Conservation (phyloP, 2,329 filamentous ascomycete species). For the Aurifilum marmelostoma region DNA sequence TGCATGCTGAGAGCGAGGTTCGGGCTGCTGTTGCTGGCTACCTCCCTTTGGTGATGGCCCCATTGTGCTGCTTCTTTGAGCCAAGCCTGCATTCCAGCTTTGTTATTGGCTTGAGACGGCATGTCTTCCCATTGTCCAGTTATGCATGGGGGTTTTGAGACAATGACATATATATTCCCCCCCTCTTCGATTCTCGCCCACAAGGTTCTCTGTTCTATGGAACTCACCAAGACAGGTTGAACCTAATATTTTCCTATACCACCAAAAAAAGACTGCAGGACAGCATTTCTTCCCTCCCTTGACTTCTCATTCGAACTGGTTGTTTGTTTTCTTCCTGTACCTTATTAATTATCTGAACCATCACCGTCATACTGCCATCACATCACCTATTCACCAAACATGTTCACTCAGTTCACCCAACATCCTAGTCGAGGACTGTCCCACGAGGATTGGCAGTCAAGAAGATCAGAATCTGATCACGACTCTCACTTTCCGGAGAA, state of each 20-base stretch:
- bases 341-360: neutral
- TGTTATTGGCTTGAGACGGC: constrained; percentile 9
- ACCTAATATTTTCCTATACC: neutral
- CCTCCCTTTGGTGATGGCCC: neutral
- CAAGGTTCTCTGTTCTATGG: neutral
- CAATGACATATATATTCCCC: constrained; percentile 14
- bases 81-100: constrained; percentile 1
- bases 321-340: neutral
- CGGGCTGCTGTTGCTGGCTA: neutral
- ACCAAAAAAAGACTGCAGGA: neutral
- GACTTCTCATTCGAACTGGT: neutral
- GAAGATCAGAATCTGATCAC: constrained; percentile 11
- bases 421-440: constrained; percentile 4
- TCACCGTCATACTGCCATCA: neutral
- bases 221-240: neutral
- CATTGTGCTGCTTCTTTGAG: constrained; percentile 19
- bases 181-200: neutral
- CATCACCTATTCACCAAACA: constrained; percentile 11
- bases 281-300: neutral
- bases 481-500: constrained; percentile 2
- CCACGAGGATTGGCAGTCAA: constrained; percentile 9
- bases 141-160: neutral
- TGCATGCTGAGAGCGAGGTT: neutral
- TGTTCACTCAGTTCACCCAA: constrained; percentile 6
- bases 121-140: neutral